Conservation (phyloP, 2,329 filamentous ascomycete genomes). For the Penicillium decumbens region DNA sequence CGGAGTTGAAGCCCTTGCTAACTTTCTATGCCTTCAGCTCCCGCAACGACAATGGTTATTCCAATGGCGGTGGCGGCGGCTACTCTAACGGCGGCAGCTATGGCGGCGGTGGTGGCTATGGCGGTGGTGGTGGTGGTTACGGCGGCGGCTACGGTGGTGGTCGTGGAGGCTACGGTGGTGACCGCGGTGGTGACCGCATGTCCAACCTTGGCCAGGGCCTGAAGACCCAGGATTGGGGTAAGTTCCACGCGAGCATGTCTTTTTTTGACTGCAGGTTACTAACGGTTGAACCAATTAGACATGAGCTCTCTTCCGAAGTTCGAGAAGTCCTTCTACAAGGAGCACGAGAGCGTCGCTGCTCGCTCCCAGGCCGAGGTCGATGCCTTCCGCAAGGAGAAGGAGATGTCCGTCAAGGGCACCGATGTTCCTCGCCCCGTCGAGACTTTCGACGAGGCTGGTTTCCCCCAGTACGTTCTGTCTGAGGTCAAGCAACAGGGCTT, state of each 20-base stretch:
- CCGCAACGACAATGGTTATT: conserved; percentile 38
- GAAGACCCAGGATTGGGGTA: conserved; percentile 85
- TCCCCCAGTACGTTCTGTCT: conserved; percentile 94
- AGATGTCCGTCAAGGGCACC: conserved; percentile 74
- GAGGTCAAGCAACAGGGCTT: conserved; percentile 99
- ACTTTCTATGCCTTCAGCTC: conserved; percentile 21
- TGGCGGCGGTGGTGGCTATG: conserved; percentile 28
- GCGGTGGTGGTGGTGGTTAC: conserved; percentile 43
- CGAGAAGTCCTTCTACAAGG: conserved; percentile 99
- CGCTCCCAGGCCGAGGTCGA: conserved; percentile 77
- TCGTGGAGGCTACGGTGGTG: conserved; percentile 33
- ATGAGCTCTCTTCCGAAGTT: conserved; percentile 80
- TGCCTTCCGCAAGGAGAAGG: conserved; percentile 77
- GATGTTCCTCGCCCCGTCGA: conserved; percentile 91
- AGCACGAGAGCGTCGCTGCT: conserved; percentile 70
- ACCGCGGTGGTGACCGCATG: conserved; percentile 75
- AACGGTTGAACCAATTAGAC: conserved; percentile 53
- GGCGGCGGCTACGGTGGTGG: conserved; percentile 31
- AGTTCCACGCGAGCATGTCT: conserved; percentile 36
- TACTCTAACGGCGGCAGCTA: conserved; percentile 26
- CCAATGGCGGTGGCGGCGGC: too few relatives aligned
- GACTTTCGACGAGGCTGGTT: conserved; percentile 95
- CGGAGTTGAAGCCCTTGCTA: neutral
- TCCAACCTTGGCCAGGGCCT: conserved; percentile 80
- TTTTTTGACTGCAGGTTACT: conserved; percentile 16